Evolutionary conservation across 108 stramenopile genomes (phyloP), one percentile per base, ranked within the genome.

Genomic region (Skeletonema tropicum): DNA sequence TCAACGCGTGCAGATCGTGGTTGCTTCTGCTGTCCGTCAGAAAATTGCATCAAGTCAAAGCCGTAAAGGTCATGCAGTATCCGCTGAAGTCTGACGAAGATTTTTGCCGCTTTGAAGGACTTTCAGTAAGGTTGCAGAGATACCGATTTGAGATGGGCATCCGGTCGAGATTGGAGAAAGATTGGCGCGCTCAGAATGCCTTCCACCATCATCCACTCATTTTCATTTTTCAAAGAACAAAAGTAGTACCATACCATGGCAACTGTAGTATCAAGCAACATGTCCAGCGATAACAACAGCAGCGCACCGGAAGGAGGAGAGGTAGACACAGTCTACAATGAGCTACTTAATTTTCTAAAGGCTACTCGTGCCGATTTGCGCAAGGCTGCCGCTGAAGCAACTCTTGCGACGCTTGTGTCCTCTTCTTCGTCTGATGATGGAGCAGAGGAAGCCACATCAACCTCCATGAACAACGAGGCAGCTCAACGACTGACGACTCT

Each of bases 331-430:
- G 30, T 81, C 61, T 79, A 79, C 55, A 19, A 25, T 30, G 82
- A 83, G 23, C 60, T 83, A 35, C 33, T 79, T 30, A 21, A 66
- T 62, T 83, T 83, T 68, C 73, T 83, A 4, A 19, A 33, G 25
- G 77, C 82, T 12, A 35, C 77, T 15, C 82, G 82, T 17, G 52
- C 48, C 39, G 82, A 83, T 48, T 72, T 83, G 14, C 82, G 82
- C 31, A 29, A 62, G 3, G 71, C 82, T 66, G 82, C 82, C n/a
- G 77, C 73, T 60, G 64, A 65, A 30, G 82, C 82, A 35, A 64
- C 68, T n/a, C 82, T 83, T 38, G 73, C 77, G 26, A 57, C 77
- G 12, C 77, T 78, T 59, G 15, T 39, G 26, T 45, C 55, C 57
- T 8, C 42, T 11, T 45, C 42, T 5, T 45, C 42, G 15, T 45